These are phyloP conservation scores for Pistacia integerrima DNA, from an alignment of 345 rosid species.

Conservation along the genomic window DNA sequence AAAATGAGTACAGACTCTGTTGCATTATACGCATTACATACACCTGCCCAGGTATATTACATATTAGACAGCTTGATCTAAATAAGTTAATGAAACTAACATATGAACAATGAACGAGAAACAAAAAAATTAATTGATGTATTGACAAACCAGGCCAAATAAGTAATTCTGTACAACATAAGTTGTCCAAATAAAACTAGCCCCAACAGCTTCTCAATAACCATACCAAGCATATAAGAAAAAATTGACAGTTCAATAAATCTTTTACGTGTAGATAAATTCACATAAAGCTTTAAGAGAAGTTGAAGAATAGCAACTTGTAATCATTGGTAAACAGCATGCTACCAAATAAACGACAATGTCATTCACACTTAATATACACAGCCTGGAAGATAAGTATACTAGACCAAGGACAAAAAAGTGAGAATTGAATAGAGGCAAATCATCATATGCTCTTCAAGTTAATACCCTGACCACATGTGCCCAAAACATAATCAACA, in stretches of 20 bases:
- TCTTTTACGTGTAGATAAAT: not conserved
- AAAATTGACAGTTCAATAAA: not conserved
- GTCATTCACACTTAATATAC: not conserved
- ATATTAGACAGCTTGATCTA: constrained; percentile 8
- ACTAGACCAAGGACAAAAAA: not conserved
- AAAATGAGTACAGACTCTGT: not conserved
- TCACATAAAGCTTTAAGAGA: not conserved
- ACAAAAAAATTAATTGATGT: not conserved
- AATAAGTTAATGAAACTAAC: not conserved
- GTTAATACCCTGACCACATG: not conserved
- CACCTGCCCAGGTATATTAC: constrained; percentile 6
- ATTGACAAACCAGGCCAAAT: not conserved
- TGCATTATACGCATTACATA: not conserved
- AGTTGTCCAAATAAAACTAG: constrained; percentile 8
- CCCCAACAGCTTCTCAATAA: not conserved
- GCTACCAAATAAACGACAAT: not conserved
- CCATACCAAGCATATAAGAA: not conserved
- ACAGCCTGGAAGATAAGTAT: not conserved
- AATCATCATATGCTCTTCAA: not conserved
- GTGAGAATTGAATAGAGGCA: not conserved
- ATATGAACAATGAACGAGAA: not conserved
- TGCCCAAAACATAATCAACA: not conserved
- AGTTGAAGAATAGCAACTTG: not conserved
- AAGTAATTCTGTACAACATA: not conserved
- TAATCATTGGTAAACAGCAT: not conserved